A percentile compares a stretch with the other conserved stretches of the same genome.
These are phyloP conservation scores for Berkeleyomyces rouxiae DNA, from an alignment of 2,329 filamentous ascomycete species.

Conservation along the genomic window DNA sequence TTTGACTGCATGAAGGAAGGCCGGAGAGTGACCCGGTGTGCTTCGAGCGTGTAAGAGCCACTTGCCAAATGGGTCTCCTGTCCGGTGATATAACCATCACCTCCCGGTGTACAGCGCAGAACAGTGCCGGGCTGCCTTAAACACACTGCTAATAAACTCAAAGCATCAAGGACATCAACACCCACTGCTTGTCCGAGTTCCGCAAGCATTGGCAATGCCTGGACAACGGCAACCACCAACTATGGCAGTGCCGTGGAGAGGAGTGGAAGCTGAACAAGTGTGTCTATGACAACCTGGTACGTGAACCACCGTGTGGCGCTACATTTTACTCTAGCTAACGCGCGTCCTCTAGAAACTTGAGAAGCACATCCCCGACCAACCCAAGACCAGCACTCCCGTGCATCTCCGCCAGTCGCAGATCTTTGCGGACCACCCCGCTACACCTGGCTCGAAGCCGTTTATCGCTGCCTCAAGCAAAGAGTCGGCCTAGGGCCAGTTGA, in stretches of 20 bases:
- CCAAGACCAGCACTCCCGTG: conserved; percentile 52
- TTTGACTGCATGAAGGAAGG: conserved; percentile 93
- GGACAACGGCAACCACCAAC: conserved; percentile 92
- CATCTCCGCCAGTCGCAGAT: conserved; percentile 53
- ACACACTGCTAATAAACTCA: conserved; percentile 11
- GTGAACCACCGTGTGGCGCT: conserved; percentile 21
- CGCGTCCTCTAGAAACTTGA: conserved; percentile 49
- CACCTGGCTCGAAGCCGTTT: conserved; percentile 28
- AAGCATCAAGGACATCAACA: conserved; percentile 90
- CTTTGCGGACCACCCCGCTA: conserved; percentile 37
- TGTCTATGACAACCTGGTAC: conserved; percentile 86
- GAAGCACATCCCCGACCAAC: conserved; percentile 62
- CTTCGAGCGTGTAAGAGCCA: conserved; percentile 72
- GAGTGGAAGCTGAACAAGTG: conserved; percentile 91
- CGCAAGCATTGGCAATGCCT: conserved; percentile 87
- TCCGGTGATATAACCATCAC: not conserved
- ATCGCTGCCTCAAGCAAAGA: conserved; percentile 22
- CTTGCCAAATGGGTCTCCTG: not conserved
- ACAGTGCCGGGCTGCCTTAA: not conserved
- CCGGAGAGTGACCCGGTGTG: conserved; percentile 88
- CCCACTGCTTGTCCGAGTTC: conserved; percentile 81
- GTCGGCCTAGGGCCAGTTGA: conserved; percentile 3
- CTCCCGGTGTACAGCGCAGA: not conserved
- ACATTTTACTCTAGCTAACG: not conserved
- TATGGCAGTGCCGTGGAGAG: conserved; percentile 81